Evolutionary conservation across 371 early-diverging fungal genomes (phyloP).

Genomic region (Rhizopus delemar): DNA sequence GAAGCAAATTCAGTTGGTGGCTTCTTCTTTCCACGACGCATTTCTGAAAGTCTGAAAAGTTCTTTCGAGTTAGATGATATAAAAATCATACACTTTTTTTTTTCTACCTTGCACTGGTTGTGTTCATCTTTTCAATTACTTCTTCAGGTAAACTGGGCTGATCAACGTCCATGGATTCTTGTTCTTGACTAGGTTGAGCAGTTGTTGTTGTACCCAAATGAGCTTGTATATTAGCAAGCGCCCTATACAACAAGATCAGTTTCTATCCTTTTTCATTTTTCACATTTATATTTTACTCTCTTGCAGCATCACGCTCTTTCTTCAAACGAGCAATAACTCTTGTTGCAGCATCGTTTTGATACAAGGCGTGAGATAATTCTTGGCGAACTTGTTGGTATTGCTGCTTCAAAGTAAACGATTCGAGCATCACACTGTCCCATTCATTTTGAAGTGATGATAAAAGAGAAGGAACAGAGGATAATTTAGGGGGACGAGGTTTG

Average conservation of each 20-base stretch:
- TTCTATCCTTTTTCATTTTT: not conserved
- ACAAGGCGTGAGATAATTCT: slow-evolving; percentile 89
- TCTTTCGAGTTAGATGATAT: too few species aligned
- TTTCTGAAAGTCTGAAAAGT: slow-evolving; percentile 56
- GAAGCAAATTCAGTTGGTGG: slow-evolving; percentile 71
- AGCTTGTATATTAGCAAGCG: slow-evolving; percentile 71
- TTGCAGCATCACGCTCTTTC: slow-evolving; percentile 88
- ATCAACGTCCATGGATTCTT: slow-evolving; percentile 70
- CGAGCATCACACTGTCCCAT: slow-evolving; percentile 93
- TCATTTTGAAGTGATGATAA: slow-evolving; percentile 89
- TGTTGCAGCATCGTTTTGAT: slow-evolving; percentile 94
- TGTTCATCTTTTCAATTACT: slow-evolving; percentile 60
- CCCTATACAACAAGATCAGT: slow-evolving; percentile 34
- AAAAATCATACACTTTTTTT: not conserved
- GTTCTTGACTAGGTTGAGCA: slow-evolving; percentile 40
- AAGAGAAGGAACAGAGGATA: slow-evolving; percentile 90
- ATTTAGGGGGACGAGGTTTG: slow-evolving; percentile 86
- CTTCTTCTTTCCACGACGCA: slow-evolving; percentile 82
- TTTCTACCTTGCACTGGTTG: slow-evolving; percentile 58
- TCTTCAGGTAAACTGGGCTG: slow-evolving; percentile 49
- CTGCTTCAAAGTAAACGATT: slow-evolving; percentile 87
- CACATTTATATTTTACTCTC: slow-evolving; percentile 57
- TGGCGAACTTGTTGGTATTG: slow-evolving; percentile 90
- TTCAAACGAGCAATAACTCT: slow-evolving; percentile 91
- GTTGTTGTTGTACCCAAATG: slow-evolving; percentile 54